Percentiles rank a stretch among this genome's conserved stretches.
These are phyloP conservation scores for Neurospora tetraspora DNA, from an alignment of 495 filamentous ascomycete genomes.

Conservation along the genomic window DNA sequence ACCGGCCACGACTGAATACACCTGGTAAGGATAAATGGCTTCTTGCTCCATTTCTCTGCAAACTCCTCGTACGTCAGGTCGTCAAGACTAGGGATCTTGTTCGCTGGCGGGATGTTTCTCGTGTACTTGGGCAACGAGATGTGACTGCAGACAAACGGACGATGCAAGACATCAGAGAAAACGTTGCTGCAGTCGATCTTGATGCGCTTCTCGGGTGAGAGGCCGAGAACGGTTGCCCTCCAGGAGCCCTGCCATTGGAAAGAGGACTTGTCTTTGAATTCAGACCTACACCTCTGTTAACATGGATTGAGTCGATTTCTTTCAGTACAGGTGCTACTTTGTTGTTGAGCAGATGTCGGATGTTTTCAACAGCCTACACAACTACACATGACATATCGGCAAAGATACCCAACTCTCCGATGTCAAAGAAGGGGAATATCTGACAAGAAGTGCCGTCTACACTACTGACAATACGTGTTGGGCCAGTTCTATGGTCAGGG, in stretches of 20 bases:
- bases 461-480: not conserved
- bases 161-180: conserved; percentile 86
- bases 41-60: conserved; percentile 60
- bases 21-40: conserved; percentile 79
- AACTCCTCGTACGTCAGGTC: conserved; percentile 68
- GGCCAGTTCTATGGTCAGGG: not conserved
- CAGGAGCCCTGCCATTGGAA: conserved; percentile 78
- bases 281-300: conserved; percentile 15
- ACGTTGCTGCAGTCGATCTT: conserved; percentile 62
- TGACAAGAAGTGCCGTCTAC: not conserved
- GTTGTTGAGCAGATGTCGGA: not conserved
- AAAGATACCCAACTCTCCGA: not conserved
- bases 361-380: not conserved
- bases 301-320: not conserved
- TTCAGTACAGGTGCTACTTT: not conserved
- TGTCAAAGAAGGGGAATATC: not conserved
- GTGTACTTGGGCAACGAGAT: conserved; percentile 55
- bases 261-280: conserved; percentile 14
- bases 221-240: conserved; percentile 66
- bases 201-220: conserved; percentile 39
- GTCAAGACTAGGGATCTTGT: conserved; percentile 60
- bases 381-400: not conserved
- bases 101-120: conserved; percentile 57
- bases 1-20: conserved; percentile 80
- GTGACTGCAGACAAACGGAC: conserved; percentile 84